Percentiles rank a stretch among this genome's conserved stretches.
These are phyloP conservation scores for Rachicladosporium sp. DNA, from an alignment of 2,329 filamentous ascomycete species.

Conservation along the genomic window DNA sequence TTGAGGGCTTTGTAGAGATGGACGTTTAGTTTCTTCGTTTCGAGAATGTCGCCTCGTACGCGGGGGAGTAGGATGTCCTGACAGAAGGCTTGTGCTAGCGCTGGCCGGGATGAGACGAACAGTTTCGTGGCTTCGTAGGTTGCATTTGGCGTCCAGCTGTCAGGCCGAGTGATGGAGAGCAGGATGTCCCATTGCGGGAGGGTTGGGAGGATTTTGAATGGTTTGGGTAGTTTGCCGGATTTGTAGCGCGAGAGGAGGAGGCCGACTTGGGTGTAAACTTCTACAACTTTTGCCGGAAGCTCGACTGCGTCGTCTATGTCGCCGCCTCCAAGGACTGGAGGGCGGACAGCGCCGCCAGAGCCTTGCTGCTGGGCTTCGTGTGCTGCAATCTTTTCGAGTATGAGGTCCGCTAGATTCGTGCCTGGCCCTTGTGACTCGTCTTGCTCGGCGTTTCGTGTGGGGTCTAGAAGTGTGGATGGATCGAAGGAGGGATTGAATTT, in stretches of 20 bases:
- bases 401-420: conserved; percentile 83
- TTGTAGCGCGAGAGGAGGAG: conserved; percentile 85
- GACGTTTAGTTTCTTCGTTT: conserved; percentile 89
- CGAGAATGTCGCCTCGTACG: conserved; percentile 83
- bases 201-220: conserved; percentile 91
- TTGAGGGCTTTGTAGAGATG: conserved; percentile 92
- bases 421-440: conserved; percentile 26
- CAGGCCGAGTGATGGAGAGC: conserved; percentile 64
- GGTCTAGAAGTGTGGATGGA: conserved; percentile 56
- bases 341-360: conserved; percentile 32
- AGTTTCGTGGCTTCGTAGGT: conserved; percentile 83
- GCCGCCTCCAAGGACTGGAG: conserved; percentile 38
- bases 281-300: conserved; percentile 79
- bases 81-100: conserved; percentile 71
- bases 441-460: conserved; percentile 37
- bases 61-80: conserved; percentile 76
- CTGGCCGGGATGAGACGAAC: conserved; percentile 75
- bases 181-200: conserved; percentile 88
- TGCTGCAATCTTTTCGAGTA: conserved; percentile 84
- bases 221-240: conserved; percentile 90
- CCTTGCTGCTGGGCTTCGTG: conserved; percentile 57
- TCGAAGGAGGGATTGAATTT: conserved; percentile 72
- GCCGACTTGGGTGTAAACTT: conserved; percentile 89
- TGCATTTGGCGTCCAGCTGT: conserved; percentile 66
- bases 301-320: conserved; percentile 69